These are phyloP conservation scores for Russula griseocarnosa DNA, from an alignment of 768 basidiomycete species.

Conservation along the genomic window DNA sequence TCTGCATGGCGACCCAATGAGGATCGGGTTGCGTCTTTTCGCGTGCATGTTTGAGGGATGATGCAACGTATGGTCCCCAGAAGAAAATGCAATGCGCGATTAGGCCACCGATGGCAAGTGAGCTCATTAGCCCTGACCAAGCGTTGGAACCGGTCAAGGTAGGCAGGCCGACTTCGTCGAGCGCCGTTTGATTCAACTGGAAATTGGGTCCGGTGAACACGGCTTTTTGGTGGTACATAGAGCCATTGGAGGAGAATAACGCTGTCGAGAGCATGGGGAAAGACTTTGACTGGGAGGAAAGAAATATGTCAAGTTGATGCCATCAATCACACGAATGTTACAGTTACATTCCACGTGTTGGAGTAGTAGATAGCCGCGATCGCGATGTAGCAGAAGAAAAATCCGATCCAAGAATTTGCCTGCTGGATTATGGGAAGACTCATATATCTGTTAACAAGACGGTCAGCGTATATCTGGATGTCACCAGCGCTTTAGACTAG, in stretches of 20 bases:
- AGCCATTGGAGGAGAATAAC: slow-evolving; percentile 53
- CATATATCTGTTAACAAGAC: slow-evolving; percentile 37
- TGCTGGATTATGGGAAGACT: slow-evolving; percentile 54
- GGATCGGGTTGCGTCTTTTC: slow-evolving; percentile 49
- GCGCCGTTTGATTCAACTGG: slow-evolving; percentile 51
- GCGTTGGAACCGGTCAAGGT: slow-evolving; percentile 48
- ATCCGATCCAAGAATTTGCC: slow-evolving; percentile 58
- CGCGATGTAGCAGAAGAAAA: slow-evolving; percentile 47
- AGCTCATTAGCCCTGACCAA: slow-evolving; percentile 48
- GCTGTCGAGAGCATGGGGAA: slow-evolving; percentile 61
- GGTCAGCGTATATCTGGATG: neutral
- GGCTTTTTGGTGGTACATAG: slow-evolving; percentile 49
- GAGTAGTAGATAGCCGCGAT: slow-evolving; percentile 58
- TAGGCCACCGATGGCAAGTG: slow-evolving; percentile 50
- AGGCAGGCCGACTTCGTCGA: slow-evolving; percentile 44
- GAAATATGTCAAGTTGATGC: slow-evolving; percentile 22
- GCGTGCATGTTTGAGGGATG: slow-evolving; percentile 49
- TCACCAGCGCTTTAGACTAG: slow-evolving; percentile 17
- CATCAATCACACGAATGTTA: slow-evolving; percentile 26
- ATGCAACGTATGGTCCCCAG: slow-evolving; percentile 50
- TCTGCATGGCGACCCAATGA: slow-evolving; percentile 57
- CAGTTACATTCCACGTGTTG: slow-evolving; percentile 54
- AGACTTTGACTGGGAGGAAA: slow-evolving; percentile 40
- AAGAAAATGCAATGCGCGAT: slow-evolving; percentile 50
- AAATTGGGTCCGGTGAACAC: slow-evolving; percentile 49